Evolutionary conservation across 495 filamentous ascomycete genomes (phyloP), one percentile per base, ranked within the genome.

Genomic region (Tuber microsphaerosporum): DNA sequence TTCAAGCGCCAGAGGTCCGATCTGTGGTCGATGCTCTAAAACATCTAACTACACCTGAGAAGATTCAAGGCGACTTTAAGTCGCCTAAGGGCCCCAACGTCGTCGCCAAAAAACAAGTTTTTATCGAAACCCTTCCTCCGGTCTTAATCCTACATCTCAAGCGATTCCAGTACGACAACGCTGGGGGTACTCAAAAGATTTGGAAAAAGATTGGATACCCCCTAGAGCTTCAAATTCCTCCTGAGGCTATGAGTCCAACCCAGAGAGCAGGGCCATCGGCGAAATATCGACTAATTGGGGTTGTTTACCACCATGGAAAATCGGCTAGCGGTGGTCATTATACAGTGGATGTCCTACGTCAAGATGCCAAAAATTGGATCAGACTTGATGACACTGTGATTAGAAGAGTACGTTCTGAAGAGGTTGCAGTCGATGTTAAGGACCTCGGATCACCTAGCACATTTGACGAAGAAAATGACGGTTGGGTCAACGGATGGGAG

Each of bases 191-290:
- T 1, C 92, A 97, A 81, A 99, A 99, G 84, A 97, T 98, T 75
- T 98, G 94, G 94, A 99, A 97, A 86, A 94, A 94, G 84, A 87
- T 99, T 79, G 94, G 93, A 48, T 98, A 99, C 81, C 95, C 95
- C 0, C 86, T 98, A 20, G 93, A 97, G 80, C 88, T 98, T 51
- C 95, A 97, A 83, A 93, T 99, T 77, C 95, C 95, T 1, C 90
- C 90, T 42, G 96, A 98, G 82, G 91, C 95, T n/a, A 92, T 99
- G 83, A 91, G 93, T 8, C 88, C 89, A 31, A 87, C 89, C 74
- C 91, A 89, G 79, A 89, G 94, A 69, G 90, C 89, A 74, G 86
- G 85, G 8, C 89, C 90, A 8, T 85, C 90, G 45, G 92, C 93
- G 1, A 91, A 90, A 82, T 99, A 99, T 83, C 88, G 89, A 31